Evolutionary conservation across 805 yeast genomes (phyloP).

Genomic region (Saturnispora galanensis): DNA sequence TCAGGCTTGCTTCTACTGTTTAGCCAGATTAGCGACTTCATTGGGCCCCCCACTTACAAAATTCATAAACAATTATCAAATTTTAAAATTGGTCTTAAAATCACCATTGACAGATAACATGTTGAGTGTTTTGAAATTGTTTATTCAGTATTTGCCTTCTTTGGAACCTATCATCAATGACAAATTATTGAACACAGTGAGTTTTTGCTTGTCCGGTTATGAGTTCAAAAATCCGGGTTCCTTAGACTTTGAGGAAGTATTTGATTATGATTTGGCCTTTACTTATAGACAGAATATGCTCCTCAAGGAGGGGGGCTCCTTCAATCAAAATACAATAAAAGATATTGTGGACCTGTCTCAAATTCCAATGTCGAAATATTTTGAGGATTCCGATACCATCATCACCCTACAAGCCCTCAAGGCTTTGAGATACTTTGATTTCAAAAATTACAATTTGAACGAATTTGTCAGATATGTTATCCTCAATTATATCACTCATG

Average conservation of each 20-base stretch:
- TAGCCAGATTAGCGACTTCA: slow-evolving; percentile 77
- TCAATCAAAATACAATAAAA: slow-evolving; percentile 10
- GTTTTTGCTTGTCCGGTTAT: slow-evolving; percentile 72
- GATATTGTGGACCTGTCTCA: slow-evolving; percentile 17
- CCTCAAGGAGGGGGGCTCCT: slow-evolving; percentile 50
- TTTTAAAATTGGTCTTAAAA: slow-evolving; percentile 66
- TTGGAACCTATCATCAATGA: slow-evolving; percentile 64
- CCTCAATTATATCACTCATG: slow-evolving; percentile 75
- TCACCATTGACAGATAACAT: slow-evolving; percentile 80
- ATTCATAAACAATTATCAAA: slow-evolving; percentile 65
- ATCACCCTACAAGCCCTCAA: slow-evolving; percentile 70
- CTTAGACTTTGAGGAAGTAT: slow-evolving; percentile 52
- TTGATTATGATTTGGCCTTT: slow-evolving; percentile 58
- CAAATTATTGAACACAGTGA: slow-evolving; percentile 58
- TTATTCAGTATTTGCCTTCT: slow-evolving; percentile 71
- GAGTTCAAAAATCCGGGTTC: slow-evolving; percentile 79
- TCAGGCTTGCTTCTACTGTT: slow-evolving; percentile 79
- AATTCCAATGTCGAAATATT: slow-evolving; percentile 16
- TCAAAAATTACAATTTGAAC: slow-evolving; percentile 64
- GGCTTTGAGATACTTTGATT: slow-evolving; percentile 66
- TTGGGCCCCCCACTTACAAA: slow-evolving; percentile 92
- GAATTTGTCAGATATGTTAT: slow-evolving; percentile 85
- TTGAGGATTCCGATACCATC: slow-evolving; percentile 24
- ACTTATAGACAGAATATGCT: slow-evolving; percentile 71
- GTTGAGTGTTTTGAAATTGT: slow-evolving; percentile 60